Evolutionary conservation across 768 basidiomycete species (phyloP).

Genomic region (Mycena amicta): DNA sequence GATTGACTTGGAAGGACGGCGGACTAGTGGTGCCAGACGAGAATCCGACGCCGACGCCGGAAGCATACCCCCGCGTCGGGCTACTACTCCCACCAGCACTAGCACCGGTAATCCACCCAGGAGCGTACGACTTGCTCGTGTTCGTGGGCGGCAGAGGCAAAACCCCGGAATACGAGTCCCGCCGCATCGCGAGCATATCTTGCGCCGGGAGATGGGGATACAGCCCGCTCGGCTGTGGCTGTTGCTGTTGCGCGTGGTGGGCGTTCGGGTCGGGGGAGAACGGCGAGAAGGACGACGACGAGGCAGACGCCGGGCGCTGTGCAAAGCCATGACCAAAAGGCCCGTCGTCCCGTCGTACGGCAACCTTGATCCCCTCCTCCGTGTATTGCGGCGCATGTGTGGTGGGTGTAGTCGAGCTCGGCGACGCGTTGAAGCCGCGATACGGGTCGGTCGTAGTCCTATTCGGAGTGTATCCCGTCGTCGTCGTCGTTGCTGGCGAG

Average conservation of each 20-base stretch:
- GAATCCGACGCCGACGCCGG: slow-evolving; percentile 47
- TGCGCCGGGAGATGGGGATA: slow-evolving; percentile 11
- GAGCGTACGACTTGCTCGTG: slow-evolving; percentile 33
- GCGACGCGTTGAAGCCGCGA: too few species aligned
- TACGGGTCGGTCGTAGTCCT: slow-evolving; percentile 21
- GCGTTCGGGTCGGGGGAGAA: slow-evolving; percentile 83
- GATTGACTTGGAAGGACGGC: slow-evolving; percentile 42
- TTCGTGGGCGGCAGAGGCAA: too few species aligned
- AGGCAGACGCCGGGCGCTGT: slow-evolving; percentile 16
- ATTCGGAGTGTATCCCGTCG: slow-evolving; percentile 22
- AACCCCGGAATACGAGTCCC: slow-evolving; percentile 33
- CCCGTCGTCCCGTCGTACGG: slow-evolving; percentile 18
- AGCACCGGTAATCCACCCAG: too few species aligned
- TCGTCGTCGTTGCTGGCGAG: slow-evolving; percentile 15
- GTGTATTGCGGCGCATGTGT: slow-evolving; percentile 38
- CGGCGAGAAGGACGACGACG: slow-evolving; percentile 53
- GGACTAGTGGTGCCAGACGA: too few species aligned
- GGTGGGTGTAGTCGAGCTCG: slow-evolving; percentile 31
- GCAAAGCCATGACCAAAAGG: slow-evolving; percentile 18
- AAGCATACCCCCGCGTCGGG: slow-evolving; percentile 50
- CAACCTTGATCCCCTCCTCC: slow-evolving; percentile 18
- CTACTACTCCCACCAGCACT: slow-evolving; percentile 32
- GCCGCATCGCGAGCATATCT: slow-evolving; percentile 31
- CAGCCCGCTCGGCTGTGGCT: slow-evolving; percentile 3
- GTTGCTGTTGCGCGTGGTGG: slow-evolving; percentile 36